Conservation (phyloP, 1,139 yeast genomes). For the Keqinozyma sinolaborantium region DNA sequence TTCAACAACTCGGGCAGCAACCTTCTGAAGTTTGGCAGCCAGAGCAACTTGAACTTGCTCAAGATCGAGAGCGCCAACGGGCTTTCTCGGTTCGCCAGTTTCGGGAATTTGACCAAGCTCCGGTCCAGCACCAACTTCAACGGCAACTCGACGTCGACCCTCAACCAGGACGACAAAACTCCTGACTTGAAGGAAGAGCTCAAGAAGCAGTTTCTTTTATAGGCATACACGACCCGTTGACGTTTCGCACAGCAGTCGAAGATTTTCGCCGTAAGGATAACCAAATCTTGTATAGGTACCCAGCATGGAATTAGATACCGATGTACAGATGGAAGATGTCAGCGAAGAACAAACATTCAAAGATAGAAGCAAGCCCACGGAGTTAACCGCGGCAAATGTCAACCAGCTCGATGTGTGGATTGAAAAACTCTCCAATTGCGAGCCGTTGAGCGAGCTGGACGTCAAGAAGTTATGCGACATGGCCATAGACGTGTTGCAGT, state of each 20-base stretch:
- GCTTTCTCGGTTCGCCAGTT: not conserved
- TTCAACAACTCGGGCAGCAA: constrained; percentile 11
- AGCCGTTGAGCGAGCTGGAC: constrained; percentile 79
- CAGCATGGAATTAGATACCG: constrained; percentile 62
- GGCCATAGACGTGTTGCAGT: constrained; percentile 89
- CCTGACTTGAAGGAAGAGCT: not conserved
- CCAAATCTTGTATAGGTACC: no score
- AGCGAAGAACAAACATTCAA: constrained; percentile 39
- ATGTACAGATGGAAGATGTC: constrained; percentile 71
- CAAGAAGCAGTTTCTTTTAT: not conserved
- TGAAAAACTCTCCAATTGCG: constrained; percentile 71
- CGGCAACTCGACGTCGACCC: not conserved
- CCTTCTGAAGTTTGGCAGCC: not conserved
- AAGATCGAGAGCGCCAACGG: not conserved
- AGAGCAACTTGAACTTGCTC: not conserved
- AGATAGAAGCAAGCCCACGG: constrained; percentile 13
- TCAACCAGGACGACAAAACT: not conserved
- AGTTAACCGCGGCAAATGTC: constrained; percentile 32
- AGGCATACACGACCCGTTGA: not conserved
- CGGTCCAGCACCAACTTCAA: not conserved
- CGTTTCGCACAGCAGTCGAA: no score
- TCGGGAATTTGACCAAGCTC: not conserved
- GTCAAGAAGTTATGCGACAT: constrained; percentile 79
- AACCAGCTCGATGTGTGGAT: constrained; percentile 87
- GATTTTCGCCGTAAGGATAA: no score